phyloP scores from a whole-genome alignment of 345 rosid species.

The Acer yangbiense region DNA sequence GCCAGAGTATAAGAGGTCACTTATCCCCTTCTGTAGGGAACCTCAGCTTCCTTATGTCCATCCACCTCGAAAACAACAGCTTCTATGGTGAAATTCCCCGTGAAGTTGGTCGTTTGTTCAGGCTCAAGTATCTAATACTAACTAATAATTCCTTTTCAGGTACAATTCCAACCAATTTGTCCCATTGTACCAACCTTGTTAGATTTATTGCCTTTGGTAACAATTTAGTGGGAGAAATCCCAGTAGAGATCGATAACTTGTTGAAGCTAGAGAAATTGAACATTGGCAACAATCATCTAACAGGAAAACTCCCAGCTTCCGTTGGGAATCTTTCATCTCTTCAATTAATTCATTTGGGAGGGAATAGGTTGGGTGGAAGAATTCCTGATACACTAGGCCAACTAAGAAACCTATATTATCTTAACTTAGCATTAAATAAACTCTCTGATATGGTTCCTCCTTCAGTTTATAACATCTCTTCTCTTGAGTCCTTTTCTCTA shows the following conservation, averaged over 20 bases:
- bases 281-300: not conserved
- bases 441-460: slow-evolving; percentile 23
- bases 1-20: not conserved
- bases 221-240: not conserved
- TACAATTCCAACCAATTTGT: not conserved
- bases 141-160: slow-evolving; percentile 1
- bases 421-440: rapidly evolving
- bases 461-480: slow-evolving; percentile 14
- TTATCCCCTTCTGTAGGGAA: not conserved
- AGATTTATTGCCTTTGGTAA: not conserved
- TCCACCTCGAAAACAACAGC: not conserved
- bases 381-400: not conserved
- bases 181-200: slow-evolving; percentile 2
- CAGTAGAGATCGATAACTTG: not conserved
- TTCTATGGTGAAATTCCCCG: slow-evolving; percentile 12
- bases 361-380: not conserved
- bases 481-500: rapidly evolving
- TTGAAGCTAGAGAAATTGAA: not conserved
- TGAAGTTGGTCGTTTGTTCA: not conserved
- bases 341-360: not conserved
- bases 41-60: not conserved
- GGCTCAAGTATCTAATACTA: not conserved
- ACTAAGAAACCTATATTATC: not conserved
- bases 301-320: slow-evolving; percentile 18
- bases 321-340: slow-evolving; percentile 22